Percentiles rank a stretch among this genome's conserved stretches.
Conservation (phyloP, 768 basidiomycete species). For the Trametes cinnabarina region DNA sequence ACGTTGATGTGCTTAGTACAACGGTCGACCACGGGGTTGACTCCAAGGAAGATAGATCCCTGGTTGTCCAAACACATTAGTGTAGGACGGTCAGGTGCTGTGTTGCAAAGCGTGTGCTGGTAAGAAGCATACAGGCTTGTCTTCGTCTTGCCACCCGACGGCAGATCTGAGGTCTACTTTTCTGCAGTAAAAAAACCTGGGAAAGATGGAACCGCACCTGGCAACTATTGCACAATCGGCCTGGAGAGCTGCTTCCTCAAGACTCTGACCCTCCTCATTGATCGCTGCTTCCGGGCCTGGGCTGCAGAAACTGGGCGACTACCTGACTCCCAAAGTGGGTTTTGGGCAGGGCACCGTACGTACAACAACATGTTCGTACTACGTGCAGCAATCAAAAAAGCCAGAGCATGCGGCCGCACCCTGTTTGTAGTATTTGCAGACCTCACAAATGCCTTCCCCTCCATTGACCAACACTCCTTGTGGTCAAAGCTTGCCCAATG, state of each 20-base stretch:
- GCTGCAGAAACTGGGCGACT: slow-evolving; percentile 21
- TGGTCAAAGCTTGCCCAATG: slow-evolving; percentile 30
- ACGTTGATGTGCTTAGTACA: too few species aligned
- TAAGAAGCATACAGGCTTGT: too few species aligned
- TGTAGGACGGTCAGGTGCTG: too few species aligned
- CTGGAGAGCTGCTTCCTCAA: slow-evolving; percentile 32
- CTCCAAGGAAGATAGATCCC: too few species aligned
- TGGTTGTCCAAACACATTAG: too few species aligned
- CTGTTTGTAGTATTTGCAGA: slow-evolving; percentile 27
- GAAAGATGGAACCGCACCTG: slow-evolving; percentile 18
- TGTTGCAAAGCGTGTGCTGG: too few species aligned
- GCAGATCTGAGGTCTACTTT: too few species aligned
- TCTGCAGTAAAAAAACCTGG: slow-evolving; percentile 17
- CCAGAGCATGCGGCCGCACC: slow-evolving; percentile 2
- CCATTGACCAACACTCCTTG: slow-evolving; percentile 30
- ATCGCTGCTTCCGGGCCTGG: slow-evolving; percentile 20
- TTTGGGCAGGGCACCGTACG: slow-evolving; percentile 27
- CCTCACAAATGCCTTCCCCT: slow-evolving; percentile 37
- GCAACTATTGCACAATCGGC: slow-evolving; percentile 29
- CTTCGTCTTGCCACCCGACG: too few species aligned
- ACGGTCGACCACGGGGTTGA: too few species aligned
- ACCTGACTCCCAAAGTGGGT: slow-evolving; percentile 34
- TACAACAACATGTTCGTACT: slow-evolving; percentile 31
- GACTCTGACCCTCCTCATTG: slow-evolving; percentile 25
- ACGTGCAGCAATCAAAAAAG: slow-evolving; percentile 22